phyloP scores from a whole-genome alignment of 306 rosid genomes.

The Lotus japonicus region DNA sequence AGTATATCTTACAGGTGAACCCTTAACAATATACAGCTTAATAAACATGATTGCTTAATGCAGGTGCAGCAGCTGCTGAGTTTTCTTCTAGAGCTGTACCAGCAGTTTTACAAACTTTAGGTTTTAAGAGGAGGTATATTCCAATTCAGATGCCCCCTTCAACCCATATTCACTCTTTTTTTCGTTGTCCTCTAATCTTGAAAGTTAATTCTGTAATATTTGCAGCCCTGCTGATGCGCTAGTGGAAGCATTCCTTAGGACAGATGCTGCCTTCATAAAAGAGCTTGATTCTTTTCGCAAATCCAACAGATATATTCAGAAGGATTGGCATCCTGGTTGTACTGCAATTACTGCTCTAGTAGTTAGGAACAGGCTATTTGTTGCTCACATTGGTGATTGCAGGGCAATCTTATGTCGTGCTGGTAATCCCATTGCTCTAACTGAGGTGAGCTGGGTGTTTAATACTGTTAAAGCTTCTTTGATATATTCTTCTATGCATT shows the following conservation, averaged over 20 bases:
- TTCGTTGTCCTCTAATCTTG: not conserved
- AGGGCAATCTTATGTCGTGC: constrained; percentile 75
- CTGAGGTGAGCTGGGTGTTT: constrained; percentile 47
- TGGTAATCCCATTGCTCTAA: constrained; percentile 68
- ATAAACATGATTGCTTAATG: constrained; percentile 17
- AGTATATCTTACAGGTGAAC: too few relatives aligned
- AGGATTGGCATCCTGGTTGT: constrained; percentile 96
- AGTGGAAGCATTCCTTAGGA: constrained; percentile 59
- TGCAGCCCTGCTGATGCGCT: constrained; percentile 74
- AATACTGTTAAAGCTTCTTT: not conserved
- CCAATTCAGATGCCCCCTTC: constrained; percentile 4
- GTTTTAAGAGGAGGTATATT: constrained; percentile 42
- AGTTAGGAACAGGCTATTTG: constrained; percentile 63
- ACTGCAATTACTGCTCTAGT: constrained; percentile 72
- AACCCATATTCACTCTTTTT: not conserved
- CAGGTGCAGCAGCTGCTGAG: constrained; percentile 96
- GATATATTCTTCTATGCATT: not conserved
- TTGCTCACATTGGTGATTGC: constrained; percentile 91
- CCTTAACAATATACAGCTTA: not conserved
- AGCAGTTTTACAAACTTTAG: constrained; percentile 50
- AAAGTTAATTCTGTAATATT: not conserved
- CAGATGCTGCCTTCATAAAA: constrained; percentile 76
- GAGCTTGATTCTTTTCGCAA: constrained; percentile 59
- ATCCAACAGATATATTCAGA: constrained; percentile 60
- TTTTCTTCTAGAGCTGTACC: constrained; percentile 78